Percentiles rank a stretch among this genome's conserved stretches.
phyloP scores from a whole-genome alignment of 1,139 yeast genomes.

The Candida neerlandica region DNA sequence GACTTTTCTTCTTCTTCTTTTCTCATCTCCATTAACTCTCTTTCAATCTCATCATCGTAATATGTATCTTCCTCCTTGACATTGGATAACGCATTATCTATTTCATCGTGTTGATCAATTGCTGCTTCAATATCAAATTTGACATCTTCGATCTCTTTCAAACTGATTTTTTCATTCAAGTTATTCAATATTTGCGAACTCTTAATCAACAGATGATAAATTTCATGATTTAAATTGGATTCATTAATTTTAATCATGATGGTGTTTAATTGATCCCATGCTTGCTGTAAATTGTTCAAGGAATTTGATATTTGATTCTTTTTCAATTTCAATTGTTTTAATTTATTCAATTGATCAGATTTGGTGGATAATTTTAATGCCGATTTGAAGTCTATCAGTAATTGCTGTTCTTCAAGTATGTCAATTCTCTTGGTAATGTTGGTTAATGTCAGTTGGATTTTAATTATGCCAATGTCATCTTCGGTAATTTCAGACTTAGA shows the following conservation, averaged over 20 bases:
- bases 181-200: conserved; percentile 37
- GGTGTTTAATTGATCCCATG: conserved; percentile 39
- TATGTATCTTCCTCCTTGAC: conserved; percentile 16
- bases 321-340: conserved; percentile 12
- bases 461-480: conserved; percentile 34
- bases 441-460: conserved; percentile 24
- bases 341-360: conserved; percentile 12
- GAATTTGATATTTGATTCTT: conserved; percentile 30
- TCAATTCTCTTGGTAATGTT: conserved; percentile 23
- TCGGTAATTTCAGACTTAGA: conserved; percentile 20
- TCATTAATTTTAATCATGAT: conserved; percentile 50
- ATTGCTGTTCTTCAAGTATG: conserved; percentile 26
- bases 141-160: conserved; percentile 36
- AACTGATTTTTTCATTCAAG: conserved; percentile 32
- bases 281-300: conserved; percentile 28
- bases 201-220: conserved; percentile 37
- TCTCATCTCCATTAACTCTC: conserved; percentile 26
- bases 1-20: conserved; percentile 8
- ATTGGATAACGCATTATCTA: conserved; percentile 34
- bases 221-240: conserved; percentile 43
- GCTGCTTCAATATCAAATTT: conserved; percentile 46
- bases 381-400: conserved; percentile 22
- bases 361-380: conserved; percentile 13
- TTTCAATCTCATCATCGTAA: conserved; percentile 35
- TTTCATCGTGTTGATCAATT: conserved; percentile 32